These are phyloP conservation scores for Termitomyces sp. DNA, from an alignment of 768 basidiomycete genomes.

Conservation along the genomic window DNA sequence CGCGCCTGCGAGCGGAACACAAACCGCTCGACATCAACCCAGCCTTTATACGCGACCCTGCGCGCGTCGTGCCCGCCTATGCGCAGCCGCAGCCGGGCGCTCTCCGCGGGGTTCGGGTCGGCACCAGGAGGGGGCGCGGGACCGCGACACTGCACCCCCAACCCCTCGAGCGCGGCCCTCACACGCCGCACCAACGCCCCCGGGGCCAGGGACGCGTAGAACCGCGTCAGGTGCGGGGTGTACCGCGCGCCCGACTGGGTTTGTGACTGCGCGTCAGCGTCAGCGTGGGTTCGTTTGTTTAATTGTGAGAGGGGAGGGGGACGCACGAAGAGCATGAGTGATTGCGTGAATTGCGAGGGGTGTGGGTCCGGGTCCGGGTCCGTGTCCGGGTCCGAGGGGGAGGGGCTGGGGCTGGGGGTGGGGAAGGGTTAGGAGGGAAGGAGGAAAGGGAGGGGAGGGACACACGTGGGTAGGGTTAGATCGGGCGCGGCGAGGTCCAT, in stretches of 20 bases:
- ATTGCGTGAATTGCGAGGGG: conserved; percentile 74
- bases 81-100: conserved; percentile 30
- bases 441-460: too few relatives aligned
- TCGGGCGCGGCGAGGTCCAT: conserved; percentile 66
- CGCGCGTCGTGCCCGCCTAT: conserved; percentile 71
- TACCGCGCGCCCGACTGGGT: conserved; percentile 73
- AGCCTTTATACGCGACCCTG: conserved; percentile 66
- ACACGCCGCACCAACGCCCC: conserved; percentile 49
- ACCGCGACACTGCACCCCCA: conserved; percentile 51
- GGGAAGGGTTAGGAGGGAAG: too few relatives aligned
- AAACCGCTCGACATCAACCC: conserved; percentile 69
- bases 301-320: neutral
- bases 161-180: conserved; percentile 44
- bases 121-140: too few relatives aligned
- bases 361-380: too few relatives aligned
- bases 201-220: conserved; percentile 64
- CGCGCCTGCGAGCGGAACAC: too few relatives aligned
- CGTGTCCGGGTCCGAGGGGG: too few relatives aligned
- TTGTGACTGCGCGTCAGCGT: conserved; percentile 80
- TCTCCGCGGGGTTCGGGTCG: conserved; percentile 41
- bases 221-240: conserved; percentile 76
- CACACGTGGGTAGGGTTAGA: conserved; percentile 27
- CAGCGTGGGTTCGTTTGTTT: too few relatives aligned
- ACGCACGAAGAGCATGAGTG: conserved; percentile 78
- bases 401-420: too few relatives aligned